Evolutionary conservation across 768 basidiomycete species (phyloP), one percentile per base, ranked within the genome.

Genomic region (Nevesoporus exiguus): DNA sequence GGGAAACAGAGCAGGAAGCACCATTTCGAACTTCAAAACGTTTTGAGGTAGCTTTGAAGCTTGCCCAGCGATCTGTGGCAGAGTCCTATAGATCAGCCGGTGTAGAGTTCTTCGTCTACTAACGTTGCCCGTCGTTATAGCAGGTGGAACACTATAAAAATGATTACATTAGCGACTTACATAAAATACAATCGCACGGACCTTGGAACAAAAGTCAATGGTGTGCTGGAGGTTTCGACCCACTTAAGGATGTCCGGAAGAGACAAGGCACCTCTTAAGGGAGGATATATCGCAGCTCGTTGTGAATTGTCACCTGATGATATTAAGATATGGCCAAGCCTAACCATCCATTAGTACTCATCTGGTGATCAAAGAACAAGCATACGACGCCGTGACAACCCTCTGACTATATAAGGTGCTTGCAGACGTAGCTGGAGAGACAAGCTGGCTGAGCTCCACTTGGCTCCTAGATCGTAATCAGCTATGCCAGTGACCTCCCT

Each of bases 261-360:
- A 24, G 73, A 57, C 41, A 67, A 69, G 6, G 67, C 59, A 11
- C 79, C 80, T 40, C 66, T 62, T 14, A 85, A 60, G 10, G 83
- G 84, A 25, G 83, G 78, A 21, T 68, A 61, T 24, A 86, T 72
- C 14, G 67, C 73, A 7, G 67, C 57, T 33, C 66, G 72, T 47
- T 72, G 68, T 36, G 68, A 69, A 31, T 64, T 50, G n/a, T 70
- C 60, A 8, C 66, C 52, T 3, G 76, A 69, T 13, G 72, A 70
- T 49, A 84, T 67, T n/a, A 89, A 70, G 14, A 86, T 50, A 61
- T 89, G 85, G 0, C 87, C 87, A 33, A 82, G 64, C 30, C 86
- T 89, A 48, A 41, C 41, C 21, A 22, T 37, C 34, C 30, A 53
- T 52, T 19, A 61, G 37, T 58, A 49, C 52, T 17, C 5, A 34